Base-by-base conservation (phyloP, 495 filamentous ascomycete genomes). In the Cryomyces antarcticus region DNA sequence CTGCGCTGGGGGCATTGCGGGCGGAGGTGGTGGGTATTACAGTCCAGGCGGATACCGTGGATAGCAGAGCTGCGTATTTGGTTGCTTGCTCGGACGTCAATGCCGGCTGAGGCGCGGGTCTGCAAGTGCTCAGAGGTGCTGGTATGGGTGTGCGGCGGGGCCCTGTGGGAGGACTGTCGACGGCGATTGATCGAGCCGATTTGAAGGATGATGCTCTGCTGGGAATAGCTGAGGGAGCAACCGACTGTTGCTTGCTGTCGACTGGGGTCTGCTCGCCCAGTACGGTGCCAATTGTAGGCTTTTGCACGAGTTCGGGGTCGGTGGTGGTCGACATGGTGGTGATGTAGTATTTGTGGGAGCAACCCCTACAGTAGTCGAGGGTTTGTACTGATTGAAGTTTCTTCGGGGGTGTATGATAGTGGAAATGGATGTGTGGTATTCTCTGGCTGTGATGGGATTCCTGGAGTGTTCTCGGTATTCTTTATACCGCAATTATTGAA, bases 31-130 rank as follows among this genome's bases (percentile, higher is more conserved):
- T 72, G 3, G 78, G 79, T 7, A 93, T 56, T n/a, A 75, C 71
- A 10, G 69, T 71, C 80, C 82, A 89, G 39, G 62, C 62, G 48
- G 72, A 75, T 11, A 72, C 82, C 24, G 67, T 63, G 38, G 69
- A 65, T 9, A 93, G 69, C 24, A 93, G 66, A 45, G 68, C 62
- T 36, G 80, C 71, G 62, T 93, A 95, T 59, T 93, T 94, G 33
- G 69, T 52, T 55, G 82, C 65, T 58, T 96, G 82, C n/a, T 93
- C 82, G 29, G 69, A 46, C 1, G 75, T 82, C 37, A 93, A 71
- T 30, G 62, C 44, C 0, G 69, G 52, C 2, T 64, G 64, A 9
- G 41, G 17, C 17, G 42, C 13, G 6, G 78, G 75, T 27, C 68
- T 71, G 49, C 67, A 65, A 9, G 54, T 55, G 11, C 74, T 57